Base-by-base conservation (phyloP, 495 filamentous ascomycete genomes). In the Sordaria brevicollis region DNA sequence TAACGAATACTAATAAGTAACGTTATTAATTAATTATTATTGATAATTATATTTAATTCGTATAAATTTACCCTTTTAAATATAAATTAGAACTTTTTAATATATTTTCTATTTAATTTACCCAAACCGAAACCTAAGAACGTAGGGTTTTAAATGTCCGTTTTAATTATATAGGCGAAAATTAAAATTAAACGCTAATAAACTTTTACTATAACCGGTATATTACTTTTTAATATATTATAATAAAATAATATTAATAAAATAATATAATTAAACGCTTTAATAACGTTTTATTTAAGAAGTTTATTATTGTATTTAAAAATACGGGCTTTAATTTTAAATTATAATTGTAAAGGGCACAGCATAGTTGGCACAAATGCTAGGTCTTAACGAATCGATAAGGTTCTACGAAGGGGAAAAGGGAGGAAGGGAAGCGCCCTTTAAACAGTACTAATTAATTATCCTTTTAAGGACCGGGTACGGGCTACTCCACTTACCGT, bases 1-100 rank as follows among this genome's bases (percentile, higher is more conserved):
- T n/a, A n/a, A n/a, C n/a, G n/a, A n/a, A n/a, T 15, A 15, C n/a
- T n/a, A 17, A 39, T 1, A 6, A 1, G 0, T 0, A 39, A 4
- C 5, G 37, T 4, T 39, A 39, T 6, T 39, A 39, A 39, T 39
- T 39, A 39, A 17, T 1, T 6, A 39, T 39, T 39, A 39, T 39
- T 0, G 6, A 39, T 4, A 4, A 39, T 1, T 39, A 17, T 39
- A 39, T 2, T 5, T 39, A 39, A 39, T 39, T n/a, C n/a, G n/a
- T n/a, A n/a, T n/a, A 17, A 39, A n/a, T 39, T n/a, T 39, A 39
- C n/a, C n/a, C n/a, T n/a, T n/a, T n/a, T n/a, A n/a, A n/a, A n/a
- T n/a, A n/a, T n/a, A 39, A 39, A 39, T 39, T 4, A 0, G 3
- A 39, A 1, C 3, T 39, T 4, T 39, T 39, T n/a, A 6, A 39